Evolutionary conservation across 1,284 basidiomycete genomes (phyloP), one percentile per base, ranked within the genome.

Genomic region (Trametes versicolor): DNA sequence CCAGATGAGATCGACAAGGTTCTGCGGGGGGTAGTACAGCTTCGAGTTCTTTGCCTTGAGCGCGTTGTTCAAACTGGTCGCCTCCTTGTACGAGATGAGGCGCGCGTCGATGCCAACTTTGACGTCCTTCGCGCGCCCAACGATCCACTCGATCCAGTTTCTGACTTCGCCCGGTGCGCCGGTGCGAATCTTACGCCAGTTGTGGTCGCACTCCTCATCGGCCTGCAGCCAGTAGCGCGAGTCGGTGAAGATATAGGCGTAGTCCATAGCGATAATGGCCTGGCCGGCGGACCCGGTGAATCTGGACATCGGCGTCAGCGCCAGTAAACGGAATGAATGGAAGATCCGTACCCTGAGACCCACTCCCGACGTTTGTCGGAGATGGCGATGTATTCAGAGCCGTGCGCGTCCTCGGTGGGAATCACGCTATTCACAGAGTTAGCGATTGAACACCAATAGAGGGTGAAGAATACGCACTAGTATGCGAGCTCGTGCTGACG

Each of bases 211-310:
- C 74, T 97, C 89, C 13, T 88, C 82, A 10, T 84, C 83, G 7
- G 96, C 95, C 78, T 96, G 95, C 1, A 91, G 75, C 91, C 94
- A 97, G 77, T 98, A 98, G 32, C 95, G 86, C 29, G 95, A 94
- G 77, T 98, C 96, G 23, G 91, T 92, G 69, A 97, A 85, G 32
- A 98, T 83, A 70, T 92, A 91, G 4, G 90, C 90, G 2, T 82
- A 79, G 1, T 83, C 83, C 70, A 82, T 81, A 0, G 92, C 90
- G 25, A 97, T 80, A 49, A 98, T 83, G 6, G 93, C 96, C 56
- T 89, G 86, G 8, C 96, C 96, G 4, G 92, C 90, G n/a, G 91
- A 90, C 15, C 96, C 96, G 21, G 88, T 87, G 76, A 98, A 98
- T 21, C 93, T 95, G 36, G 23, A 36, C 49, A 68, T 7, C 53